A percentile compares a stretch with the other conserved stretches of the same genome.
These are phyloP conservation scores for Populus simonii DNA, from an alignment of 345 rosid genomes.

Conservation along the genomic window DNA sequence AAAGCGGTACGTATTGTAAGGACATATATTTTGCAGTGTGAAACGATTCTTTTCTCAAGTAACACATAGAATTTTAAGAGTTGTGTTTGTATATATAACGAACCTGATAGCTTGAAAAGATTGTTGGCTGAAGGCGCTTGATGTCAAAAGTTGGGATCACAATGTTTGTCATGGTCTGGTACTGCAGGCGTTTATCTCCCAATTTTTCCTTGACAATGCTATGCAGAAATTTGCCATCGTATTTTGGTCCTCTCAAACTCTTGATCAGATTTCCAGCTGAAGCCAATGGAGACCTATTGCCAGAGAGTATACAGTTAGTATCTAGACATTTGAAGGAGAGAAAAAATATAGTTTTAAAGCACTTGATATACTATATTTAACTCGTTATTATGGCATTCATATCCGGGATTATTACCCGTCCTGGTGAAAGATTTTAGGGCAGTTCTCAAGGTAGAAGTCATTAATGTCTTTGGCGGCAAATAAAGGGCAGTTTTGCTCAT, in stretches of 20 bases:
- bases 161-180: constrained; percentile 60
- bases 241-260: constrained; percentile 55
- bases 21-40: too few relatives aligned
- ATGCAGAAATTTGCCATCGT: constrained; percentile 49
- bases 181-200: constrained; percentile 39
- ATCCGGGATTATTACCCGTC: not conserved
- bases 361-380: not conserved
- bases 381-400: not conserved
- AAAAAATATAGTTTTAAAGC: too few relatives aligned
- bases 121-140: constrained; percentile 57
- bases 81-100: not conserved
- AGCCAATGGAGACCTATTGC: constrained; percentile 21
- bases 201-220: constrained; percentile 31
- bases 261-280: constrained; percentile 32
- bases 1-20: too few relatives aligned
- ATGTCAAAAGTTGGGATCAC: constrained; percentile 80
- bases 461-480: constrained; percentile 65
- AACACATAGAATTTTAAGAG: too few relatives aligned
- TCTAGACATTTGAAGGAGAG: not conserved
- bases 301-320: not conserved
- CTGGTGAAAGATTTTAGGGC: constrained; percentile 21
- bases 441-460: constrained; percentile 14
- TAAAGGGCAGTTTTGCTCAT: constrained; percentile 56
- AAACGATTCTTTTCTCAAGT: too few relatives aligned
- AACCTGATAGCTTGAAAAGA: constrained; percentile 60